A percentile compares a stretch with the other conserved stretches of the same genome.
These are phyloP conservation scores for Pleurotus salmoneostramineus DNA, from an alignment of 768 basidiomycete species.

Conservation along the genomic window DNA sequence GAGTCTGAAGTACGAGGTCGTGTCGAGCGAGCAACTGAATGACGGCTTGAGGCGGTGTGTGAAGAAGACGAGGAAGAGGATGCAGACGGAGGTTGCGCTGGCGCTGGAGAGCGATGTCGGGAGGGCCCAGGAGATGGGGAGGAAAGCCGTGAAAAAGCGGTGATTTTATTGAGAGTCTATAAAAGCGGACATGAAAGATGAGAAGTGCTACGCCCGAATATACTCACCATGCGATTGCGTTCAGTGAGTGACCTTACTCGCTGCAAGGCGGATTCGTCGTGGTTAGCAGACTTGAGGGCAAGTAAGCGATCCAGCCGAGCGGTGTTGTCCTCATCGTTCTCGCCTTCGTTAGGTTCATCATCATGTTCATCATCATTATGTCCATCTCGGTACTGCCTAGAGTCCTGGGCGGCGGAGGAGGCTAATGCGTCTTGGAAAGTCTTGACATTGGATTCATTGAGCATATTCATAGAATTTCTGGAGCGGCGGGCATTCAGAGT, in stretches of 20 bases:
- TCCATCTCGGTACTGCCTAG: conserved; percentile 17
- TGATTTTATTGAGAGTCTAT: conserved; percentile 19
- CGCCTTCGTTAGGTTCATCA: conserved; percentile 39
- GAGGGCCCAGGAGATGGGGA: conserved; percentile 14
- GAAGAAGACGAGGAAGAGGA: conserved; percentile 27
- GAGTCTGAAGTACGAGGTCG: conserved; percentile 27
- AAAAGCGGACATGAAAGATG: conserved; percentile 10
- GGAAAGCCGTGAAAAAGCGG: conserved; percentile 25
- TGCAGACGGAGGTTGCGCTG: conserved; percentile 13
- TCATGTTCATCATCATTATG: conserved; percentile 48
- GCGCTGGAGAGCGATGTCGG: neutral
- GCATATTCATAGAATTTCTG: conserved; percentile 27
- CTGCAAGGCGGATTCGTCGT: conserved; percentile 58
- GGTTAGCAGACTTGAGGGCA: conserved; percentile 32
- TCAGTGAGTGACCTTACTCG: conserved; percentile 68
- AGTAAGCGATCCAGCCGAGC: conserved; percentile 39
- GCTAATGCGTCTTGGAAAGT: conserved; percentile 20
- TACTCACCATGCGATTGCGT: conserved; percentile 67
- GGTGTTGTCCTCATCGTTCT: conserved; percentile 61
- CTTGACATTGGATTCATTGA: conserved; percentile 35
- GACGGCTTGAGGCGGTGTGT: conserved; percentile 25
- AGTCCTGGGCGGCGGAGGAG: neutral
- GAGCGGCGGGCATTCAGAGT: conserved; percentile 18
- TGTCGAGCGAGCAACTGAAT: conserved; percentile 23
- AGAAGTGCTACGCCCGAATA: conserved; percentile 2